Evolutionary conservation across 106 monocot genomes (phyloP).

Genomic region (Iris macrosiphon): DNA sequence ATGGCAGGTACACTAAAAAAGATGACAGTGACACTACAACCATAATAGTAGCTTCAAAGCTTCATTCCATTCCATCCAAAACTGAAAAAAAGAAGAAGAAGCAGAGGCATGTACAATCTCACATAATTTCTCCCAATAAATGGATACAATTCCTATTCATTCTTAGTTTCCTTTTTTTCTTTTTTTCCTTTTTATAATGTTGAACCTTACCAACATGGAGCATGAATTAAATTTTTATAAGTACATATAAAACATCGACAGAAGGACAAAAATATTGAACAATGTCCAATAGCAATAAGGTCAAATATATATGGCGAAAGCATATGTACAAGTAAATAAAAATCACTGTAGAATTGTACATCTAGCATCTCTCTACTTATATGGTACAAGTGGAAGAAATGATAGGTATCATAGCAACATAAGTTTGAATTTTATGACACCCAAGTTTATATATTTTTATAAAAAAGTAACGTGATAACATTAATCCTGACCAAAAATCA

Average conservation of each 20-base stretch:
- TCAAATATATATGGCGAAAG: too few species aligned
- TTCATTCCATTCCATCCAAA: constrained; percentile 1
- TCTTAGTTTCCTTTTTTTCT: not conserved
- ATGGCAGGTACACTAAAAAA: constrained; percentile 39
- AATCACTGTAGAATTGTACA: too few species aligned
- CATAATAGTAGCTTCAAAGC: constrained; percentile 12
- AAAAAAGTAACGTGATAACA: too few species aligned
- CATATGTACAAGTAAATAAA: too few species aligned
- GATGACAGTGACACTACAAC: constrained; percentile 32
- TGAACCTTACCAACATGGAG: not conserved
- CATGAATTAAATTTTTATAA: not conserved
- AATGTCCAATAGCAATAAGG: too few species aligned
- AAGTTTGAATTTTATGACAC: too few species aligned
- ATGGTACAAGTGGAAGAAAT: too few species aligned
- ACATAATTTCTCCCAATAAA: not conserved
- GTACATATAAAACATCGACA: not conserved
- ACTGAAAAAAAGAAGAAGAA: not conserved
- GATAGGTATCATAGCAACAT: too few species aligned
- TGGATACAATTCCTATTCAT: not conserved
- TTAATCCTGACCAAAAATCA: too few species aligned
- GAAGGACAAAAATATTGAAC: not conserved
- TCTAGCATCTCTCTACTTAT: too few species aligned
- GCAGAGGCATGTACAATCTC: not conserved
- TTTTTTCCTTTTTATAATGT: not conserved
- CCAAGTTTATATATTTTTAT: too few species aligned